Base-by-base conservation (phyloP, 345 rosid species). In the Cochlearia excelsa region DNA sequence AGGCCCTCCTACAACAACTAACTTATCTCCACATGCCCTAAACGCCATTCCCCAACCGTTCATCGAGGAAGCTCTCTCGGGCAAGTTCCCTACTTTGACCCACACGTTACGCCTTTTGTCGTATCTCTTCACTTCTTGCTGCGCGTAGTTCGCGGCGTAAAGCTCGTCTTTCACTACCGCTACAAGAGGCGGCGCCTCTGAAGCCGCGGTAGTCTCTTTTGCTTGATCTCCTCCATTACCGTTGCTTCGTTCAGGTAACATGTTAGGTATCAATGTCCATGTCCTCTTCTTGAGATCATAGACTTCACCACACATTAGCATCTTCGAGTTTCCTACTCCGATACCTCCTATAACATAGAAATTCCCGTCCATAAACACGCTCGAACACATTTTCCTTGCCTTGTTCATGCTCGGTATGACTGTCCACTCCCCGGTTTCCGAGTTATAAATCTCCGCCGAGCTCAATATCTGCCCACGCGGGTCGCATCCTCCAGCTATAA, bases 11-110 rank as follows among this genome's bases (percentile, higher is more conserved):
- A 91, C 63, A 27, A 86, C 87, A 26, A 84, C 75, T 37, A 86
- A 69, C 56, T 52, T 74, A 62, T 88, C 81, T 5, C 98, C 96
- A 47, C 90, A 86, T 3, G 85, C 90, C 60, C 82, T 75, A 67
- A 92, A 92, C 3, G 90, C 98, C 29, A 92, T 26, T n/a, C 96
- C 98, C 98, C 96, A 92, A 16, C 96, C 96, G 3, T 82, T 78
- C 80, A 65, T 63, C 0, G 92, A 81, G 51, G 30, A 60, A n/a
- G 80, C 83, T 46, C 52, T 63, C 28, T 65, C 81, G 1, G 98
- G 96, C 62, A 92, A 57, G 11, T 61, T 57, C 65, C 93, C 98
- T 0, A 82, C 61, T 8, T 68, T 66, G 27, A 28, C 43, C 98
- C 98, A 88, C 9, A 47, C 33, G 27, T 84, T 88, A 34, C 7